Percentiles rank a stretch among this genome's conserved stretches.
These are phyloP conservation scores for Cutaneotrichosporon daszewskae DNA, from an alignment of 1,284 basidiomycete species.

Conservation along the genomic window DNA sequence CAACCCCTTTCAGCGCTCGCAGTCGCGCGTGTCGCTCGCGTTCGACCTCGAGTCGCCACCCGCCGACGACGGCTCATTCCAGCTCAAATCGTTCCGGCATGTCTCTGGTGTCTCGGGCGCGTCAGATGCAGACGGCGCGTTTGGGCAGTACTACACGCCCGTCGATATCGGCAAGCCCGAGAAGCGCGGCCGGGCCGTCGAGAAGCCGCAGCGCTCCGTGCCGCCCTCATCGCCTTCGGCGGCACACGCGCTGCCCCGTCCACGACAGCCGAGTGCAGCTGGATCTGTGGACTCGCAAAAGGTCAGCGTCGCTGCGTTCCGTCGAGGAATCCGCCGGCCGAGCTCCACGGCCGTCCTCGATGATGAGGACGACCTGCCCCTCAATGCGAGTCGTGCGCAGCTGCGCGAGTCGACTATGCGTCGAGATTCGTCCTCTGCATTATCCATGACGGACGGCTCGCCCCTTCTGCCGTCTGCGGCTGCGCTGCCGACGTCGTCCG, in stretches of 20 bases:
- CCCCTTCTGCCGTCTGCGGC: not conserved
- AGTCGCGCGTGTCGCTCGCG: slow-evolving; percentile 27
- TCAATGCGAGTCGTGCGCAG: slow-evolving; percentile 20
- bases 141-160: slow-evolving; percentile 7
- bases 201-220: not conserved
- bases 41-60: slow-evolving; percentile 19
- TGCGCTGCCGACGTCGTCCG: too few relatives aligned
- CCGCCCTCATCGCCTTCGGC: not conserved
- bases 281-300: slow-evolving; percentile 21
- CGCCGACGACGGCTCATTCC: slow-evolving; percentile 40
- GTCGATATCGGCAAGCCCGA: not conserved
- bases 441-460: slow-evolving; percentile 9
- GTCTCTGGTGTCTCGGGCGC: slow-evolving; percentile 41
- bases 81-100: slow-evolving; percentile 43
- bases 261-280: slow-evolving; percentile 32
- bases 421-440: slow-evolving; percentile 7
- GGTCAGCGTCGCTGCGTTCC: slow-evolving; percentile 38
- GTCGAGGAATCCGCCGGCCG: slow-evolving; percentile 33
- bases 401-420: slow-evolving; percentile 1
- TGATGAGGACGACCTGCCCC: slow-evolving; percentile 38
- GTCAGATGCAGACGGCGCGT: slow-evolving; percentile 11
- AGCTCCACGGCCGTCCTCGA: slow-evolving; percentile 18
- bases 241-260: slow-evolving; percentile 10
- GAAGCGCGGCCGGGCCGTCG: not conserved
- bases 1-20: slow-evolving; percentile 32